Evolutionary conservation across 192 early-diverging fungal species (phyloP).

Genomic region (Backusella tuberculispora): DNA sequence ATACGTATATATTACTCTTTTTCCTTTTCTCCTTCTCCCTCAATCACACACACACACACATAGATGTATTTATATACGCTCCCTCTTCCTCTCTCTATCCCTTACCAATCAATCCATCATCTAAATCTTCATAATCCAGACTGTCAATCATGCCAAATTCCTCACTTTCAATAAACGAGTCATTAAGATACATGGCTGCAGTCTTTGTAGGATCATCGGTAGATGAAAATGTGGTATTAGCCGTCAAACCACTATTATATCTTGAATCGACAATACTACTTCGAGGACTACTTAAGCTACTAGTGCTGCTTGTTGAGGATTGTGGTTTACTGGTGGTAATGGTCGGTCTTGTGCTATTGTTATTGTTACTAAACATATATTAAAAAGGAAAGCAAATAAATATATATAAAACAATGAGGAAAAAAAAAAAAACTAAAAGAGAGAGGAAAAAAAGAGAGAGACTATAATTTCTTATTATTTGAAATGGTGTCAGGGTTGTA

Average conservation of each 20-base stretch:
- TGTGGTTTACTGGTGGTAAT: background rate
- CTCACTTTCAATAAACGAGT: background rate
- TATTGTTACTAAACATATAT: background rate
- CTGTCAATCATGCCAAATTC: constrained; percentile 33
- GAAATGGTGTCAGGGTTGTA: no score
- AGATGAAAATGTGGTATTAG: constrained; percentile 2
- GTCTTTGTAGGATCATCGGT: background rate
- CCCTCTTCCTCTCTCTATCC: no score
- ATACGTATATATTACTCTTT: background rate
- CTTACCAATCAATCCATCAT: constrained; percentile 36
- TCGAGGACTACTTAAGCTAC: constrained; percentile 7
- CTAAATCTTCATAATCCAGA: constrained; percentile 33
- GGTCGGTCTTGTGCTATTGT: background rate
- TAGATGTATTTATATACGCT: no score
- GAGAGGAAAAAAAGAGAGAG: background rate
- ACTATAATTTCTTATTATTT: no score
- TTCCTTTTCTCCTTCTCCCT: background rate
- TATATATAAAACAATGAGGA: no score
- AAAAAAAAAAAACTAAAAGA: background rate
- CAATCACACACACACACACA: no score
- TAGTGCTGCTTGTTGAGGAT: background rate
- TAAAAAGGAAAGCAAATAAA: background rate
- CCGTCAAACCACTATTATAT: background rate
- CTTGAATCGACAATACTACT: background rate
- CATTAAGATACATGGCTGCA: background rate